Evolutionary conservation across 441 rosid genomes (phyloP), one percentile per base, ranked within the genome.

Genomic region (Bocquillonia castaneifolia): DNA sequence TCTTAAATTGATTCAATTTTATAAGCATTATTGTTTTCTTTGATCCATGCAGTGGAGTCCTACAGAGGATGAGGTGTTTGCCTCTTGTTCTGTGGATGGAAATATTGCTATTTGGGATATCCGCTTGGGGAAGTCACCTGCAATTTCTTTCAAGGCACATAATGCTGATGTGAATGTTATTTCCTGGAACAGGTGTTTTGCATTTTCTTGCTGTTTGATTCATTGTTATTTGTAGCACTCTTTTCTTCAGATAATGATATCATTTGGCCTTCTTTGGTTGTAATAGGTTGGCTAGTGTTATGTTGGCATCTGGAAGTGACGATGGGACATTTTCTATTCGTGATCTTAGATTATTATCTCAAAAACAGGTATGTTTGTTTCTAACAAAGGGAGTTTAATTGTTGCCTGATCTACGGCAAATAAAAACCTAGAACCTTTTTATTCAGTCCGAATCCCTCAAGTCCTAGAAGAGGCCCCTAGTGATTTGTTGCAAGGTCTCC

Each of bases 271-370:
- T 68, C 28, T 50, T 74, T 75, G 72, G 53, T 74, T 66, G 48
- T 70, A 67, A 69, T 74, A 93, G 96, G 88, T 77, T 86, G 76
- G 99, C 97, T 57, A 90, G 90, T 65, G 82, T 92, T 76, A 88
- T 94, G 96, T 73, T 94, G 81, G 99, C 96, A 39, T 94, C 97
- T 22, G 99, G 96, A 74, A 80, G 96, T 80, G 99, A 93, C 70
- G 97, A 93, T 54, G 99, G 99, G 53, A 79, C 93, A 63, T 91
- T 93, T 79, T 87, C 97, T 15, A 89, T 93, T 74, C 93, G 79
- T 60, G 99, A 93, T 77, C 92, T 93, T 75, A 84, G 99, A 82
- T 74, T 83, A 73, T 76, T 86, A 32, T 63, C 75, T 39, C 63
- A 51, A 59, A 63, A 63, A 2, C 67, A 42, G 69, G 79, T 72